Base-by-base conservation (phyloP, 768 basidiomycete species). In the Coprinellus aureogranulatus region DNA sequence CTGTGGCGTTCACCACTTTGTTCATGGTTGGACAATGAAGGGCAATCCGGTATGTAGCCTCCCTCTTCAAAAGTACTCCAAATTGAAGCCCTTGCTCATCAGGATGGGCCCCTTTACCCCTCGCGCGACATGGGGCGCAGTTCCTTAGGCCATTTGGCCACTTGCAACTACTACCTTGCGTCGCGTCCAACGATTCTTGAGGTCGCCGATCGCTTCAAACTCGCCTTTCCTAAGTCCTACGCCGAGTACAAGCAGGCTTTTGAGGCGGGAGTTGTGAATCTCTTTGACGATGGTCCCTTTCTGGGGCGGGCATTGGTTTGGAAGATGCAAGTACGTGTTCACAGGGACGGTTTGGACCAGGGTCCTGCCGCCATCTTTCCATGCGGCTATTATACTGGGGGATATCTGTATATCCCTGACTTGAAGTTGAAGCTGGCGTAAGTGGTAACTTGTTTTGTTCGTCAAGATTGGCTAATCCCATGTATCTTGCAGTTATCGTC, bases 241-340 rank as follows among this genome's bases (percentile, higher is more conserved):
- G 12, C 11, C 11, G 41, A 23, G n/a, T 63, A 64, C 47, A 11
- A 34, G 9, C 37, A 55, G 23, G 63, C 60, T 2, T 66, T 64
- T 28, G 45, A 41, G 12, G 60, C 60, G 27, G 65, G 60, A 1
- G 40, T 53, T 2, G 59, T 46, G 47, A 2, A 27, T 2, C 12
- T 14, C 1, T 40, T 58, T 0, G 65, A 67, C 53, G 59, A 62
- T 5, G 65, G 65, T 6, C 65, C 64, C 16, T 67, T 53, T 53
- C 48, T 63, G 11, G 62, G 61, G 11, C 30, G 62, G 9, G 65
- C 62, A 4, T 40, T 64, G 34, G 58, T 67, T 1, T 67, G 61
- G 61, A 67, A 67, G 31, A 41, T 65, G 28, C 61, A 67, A 22
- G 64, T 63, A 0, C 1, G 26, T 2, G 27, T 53, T 2, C 66